phyloP scores from a whole-genome alignment of 371 early-diverging fungal genomes.

The Fennellomyces sp. region DNA sequence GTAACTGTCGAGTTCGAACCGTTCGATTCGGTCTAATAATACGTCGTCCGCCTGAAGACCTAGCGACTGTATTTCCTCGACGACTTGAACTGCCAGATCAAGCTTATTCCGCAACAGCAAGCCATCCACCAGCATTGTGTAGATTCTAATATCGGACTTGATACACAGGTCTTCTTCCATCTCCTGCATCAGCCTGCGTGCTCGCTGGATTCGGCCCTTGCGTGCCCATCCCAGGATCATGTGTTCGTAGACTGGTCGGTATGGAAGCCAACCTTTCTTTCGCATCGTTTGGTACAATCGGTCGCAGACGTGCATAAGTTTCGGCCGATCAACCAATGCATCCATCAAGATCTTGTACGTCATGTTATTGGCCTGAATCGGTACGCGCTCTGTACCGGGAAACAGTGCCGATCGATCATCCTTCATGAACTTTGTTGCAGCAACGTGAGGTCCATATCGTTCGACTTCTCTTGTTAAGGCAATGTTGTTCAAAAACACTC shows the following conservation, averaged over 20 bases:
- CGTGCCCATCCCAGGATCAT: constrained; percentile 26
- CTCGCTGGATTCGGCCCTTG: constrained; percentile 31
- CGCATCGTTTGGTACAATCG: constrained; percentile 32
- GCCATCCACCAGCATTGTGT: constrained; percentile 33
- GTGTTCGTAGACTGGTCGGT: constrained; percentile 17
- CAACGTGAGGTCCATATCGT: neutral
- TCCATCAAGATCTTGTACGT: constrained; percentile 39
- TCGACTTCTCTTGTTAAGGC: constrained; percentile 23
- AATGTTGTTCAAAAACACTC: constrained; percentile 42
- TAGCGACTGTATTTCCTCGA: constrained; percentile 9
- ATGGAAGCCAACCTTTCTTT: constrained; percentile 26
- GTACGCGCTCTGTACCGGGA: neutral
- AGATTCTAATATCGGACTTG: constrained; percentile 20
- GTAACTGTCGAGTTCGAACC: neutral
- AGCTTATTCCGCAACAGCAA: constrained; percentile 16
- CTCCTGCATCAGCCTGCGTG: constrained; percentile 20
- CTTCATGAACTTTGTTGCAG: constrained; percentile 15
- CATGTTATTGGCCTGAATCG: constrained; percentile 24
- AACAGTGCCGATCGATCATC: constrained; percentile 27
- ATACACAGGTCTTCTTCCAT: constrained; percentile 29
- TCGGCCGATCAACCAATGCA: constrained; percentile 11
- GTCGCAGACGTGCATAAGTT: constrained; percentile 15
- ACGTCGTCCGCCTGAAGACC: neutral
- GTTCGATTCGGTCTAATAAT: neutral
- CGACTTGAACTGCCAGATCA: constrained; percentile 21